Percentiles rank a stretch among this genome's conserved stretches.
phyloP scores from a whole-genome alignment of 2,329 filamentous ascomycete genomes.

The Karstenula rhodostoma region DNA sequence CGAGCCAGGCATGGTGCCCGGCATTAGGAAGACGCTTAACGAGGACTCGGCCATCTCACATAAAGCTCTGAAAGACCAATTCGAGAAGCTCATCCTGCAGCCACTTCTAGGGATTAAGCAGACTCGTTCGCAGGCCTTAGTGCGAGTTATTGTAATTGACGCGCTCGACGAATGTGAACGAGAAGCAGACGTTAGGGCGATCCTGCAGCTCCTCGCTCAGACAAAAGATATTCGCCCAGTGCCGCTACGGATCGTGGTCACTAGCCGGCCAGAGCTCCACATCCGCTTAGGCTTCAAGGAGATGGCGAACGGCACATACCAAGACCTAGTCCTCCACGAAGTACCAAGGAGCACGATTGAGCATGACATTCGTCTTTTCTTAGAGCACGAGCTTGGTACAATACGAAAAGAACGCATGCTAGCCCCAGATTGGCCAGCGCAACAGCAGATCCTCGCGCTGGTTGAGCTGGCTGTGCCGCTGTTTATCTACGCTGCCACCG shows the following conservation, averaged over 20 bases:
- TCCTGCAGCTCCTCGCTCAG: constrained; percentile 23
- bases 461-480: constrained; percentile 37
- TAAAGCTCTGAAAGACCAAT: constrained; percentile 23
- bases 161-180: constrained; percentile 45
- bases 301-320: constrained; percentile 27
- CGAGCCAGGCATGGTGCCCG: constrained; percentile 17
- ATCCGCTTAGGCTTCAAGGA: constrained; percentile 30
- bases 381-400: constrained; percentile 27
- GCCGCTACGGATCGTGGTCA: constrained; percentile 28
- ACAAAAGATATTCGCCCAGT: constrained; percentile 20
- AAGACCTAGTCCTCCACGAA: constrained; percentile 32
- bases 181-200: constrained; percentile 20
- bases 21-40: constrained; percentile 24
- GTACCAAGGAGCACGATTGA: constrained; percentile 27
- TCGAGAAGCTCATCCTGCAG: constrained; percentile 18
- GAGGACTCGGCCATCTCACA: constrained; percentile 18
- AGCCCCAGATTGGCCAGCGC: constrained; percentile 32
- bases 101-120: constrained; percentile 14
- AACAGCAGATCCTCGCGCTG: constrained; percentile 31
- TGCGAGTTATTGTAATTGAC: constrained; percentile 27
- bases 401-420: constrained; percentile 27
- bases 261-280: constrained; percentile 28
- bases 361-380: constrained; percentile 31
- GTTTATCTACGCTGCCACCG: constrained; percentile 47
- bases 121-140: constrained; percentile 4